Conservation (phyloP, 805 yeast species). For the Yueomyces sinensis region DNA sequence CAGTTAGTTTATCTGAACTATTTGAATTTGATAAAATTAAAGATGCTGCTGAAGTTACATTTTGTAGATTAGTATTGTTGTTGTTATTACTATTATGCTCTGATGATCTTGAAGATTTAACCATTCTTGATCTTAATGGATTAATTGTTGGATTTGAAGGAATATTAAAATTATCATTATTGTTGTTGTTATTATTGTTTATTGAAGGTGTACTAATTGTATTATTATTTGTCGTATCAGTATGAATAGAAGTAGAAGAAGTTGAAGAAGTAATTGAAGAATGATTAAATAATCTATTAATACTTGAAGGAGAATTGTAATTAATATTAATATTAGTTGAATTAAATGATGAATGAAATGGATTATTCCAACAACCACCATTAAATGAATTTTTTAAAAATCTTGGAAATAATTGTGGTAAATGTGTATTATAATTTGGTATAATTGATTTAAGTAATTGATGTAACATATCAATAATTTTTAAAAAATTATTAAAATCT, state of each 20-base stretch:
- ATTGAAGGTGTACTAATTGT: constrained; percentile 2
- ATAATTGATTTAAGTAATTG: constrained; percentile 15
- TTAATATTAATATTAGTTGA: neutral
- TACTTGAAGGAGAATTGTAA: neutral
- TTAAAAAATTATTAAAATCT: constrained; percentile 18
- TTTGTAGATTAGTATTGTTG: neutral
- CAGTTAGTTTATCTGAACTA: neutral
- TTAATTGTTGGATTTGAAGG: no score
- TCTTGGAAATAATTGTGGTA: constrained; percentile 62
- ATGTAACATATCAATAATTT: constrained; percentile 19
- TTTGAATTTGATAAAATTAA: neutral
- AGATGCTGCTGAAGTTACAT: neutral
- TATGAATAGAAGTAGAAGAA: neutral
- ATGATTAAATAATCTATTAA: neutral
- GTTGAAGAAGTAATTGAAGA: neutral
- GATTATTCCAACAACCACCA: constrained; percentile 73
- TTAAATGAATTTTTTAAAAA: constrained; percentile 51
- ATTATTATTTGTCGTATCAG: neutral
- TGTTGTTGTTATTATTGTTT: constrained; percentile 8
- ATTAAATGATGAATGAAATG: constrained; percentile 25
- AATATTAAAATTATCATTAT: no score
- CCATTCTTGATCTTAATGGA: constrained; percentile 9
- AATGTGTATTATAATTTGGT: constrained; percentile 7
- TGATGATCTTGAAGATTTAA: neutral
- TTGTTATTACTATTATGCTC: neutral